Base-by-base conservation (phyloP, 1,284 basidiomycete genomes). In the Cerrena zonata region DNA sequence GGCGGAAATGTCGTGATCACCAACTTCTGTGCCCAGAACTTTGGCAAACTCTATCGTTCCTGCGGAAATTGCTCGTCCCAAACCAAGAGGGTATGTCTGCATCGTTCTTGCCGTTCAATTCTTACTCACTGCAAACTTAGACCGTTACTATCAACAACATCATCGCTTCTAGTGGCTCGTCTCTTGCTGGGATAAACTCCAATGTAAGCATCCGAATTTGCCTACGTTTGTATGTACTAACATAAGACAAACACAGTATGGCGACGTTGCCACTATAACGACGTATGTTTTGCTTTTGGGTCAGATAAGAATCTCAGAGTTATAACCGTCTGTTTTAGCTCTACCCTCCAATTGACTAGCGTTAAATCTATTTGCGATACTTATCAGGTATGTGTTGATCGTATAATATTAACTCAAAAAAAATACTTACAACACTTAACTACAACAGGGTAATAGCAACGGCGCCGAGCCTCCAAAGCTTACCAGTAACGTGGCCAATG, bases 1-100 rank as follows among this genome's bases (percentile, higher is more conserved):
- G 69, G 67, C 47, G 64, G 69, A 53, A 65, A 56, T 18, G 64
- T 71, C 34, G 63, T 70, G 53, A 66, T 72, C 50, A 69, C 69
- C 54, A 68, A 67, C 3, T 71, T 69, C 64, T 69, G 68, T 43
- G 68, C 62, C 4, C 61, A 66, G 56, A 60, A 70, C 56, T 70
- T 69, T 48, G 69, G 68, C 38, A 71, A 71, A 51, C 60, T 71
- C 37, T 69, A 68, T 50, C 62, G 69, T 34, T 64, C 64, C 44
- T 65, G 63, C 47, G 63, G 63, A 7, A 65, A 65, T 57, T 62
- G 61, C 45, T 50, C 45, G n/a, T 57, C 56, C 5, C 57, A 58
- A 53, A 59, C 58, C 55, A 59, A 60, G 48, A 53, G 64, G 48
- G 47, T 36, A 13, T 36, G 30, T 25, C 21, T 45, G 7, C 5